A percentile compares a stretch with the other conserved stretches of the same genome.
Conservation (phyloP, 2,329 filamentous ascomycete species). For the Hypoxylon sp. region DNA sequence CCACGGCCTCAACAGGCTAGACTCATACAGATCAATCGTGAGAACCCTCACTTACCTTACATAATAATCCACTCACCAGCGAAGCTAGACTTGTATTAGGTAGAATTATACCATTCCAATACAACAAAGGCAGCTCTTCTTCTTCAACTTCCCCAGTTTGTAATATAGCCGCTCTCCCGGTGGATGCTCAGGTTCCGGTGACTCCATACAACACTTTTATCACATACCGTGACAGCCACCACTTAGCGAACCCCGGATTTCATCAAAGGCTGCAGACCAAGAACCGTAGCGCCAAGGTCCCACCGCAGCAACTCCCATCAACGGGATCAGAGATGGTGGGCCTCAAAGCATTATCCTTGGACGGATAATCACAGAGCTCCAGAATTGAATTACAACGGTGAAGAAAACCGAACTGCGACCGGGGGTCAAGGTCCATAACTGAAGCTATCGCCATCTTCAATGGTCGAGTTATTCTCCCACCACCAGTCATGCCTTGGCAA, state of each 20-base stretch:
- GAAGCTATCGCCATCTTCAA: slow-evolving; percentile 34
- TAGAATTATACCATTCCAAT: slow-evolving; percentile 1
- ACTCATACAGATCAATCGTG: background rate
- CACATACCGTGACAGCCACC: slow-evolving; percentile 40
- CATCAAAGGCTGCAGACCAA: slow-evolving; percentile 42
- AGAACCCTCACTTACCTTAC: background rate
- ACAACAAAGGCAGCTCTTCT: background rate
- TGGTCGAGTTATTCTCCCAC: slow-evolving; percentile 24
- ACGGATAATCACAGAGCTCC: slow-evolving; percentile 43
- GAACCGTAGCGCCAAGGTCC: slow-evolving; percentile 42
- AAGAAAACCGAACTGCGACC: slow-evolving; percentile 24
- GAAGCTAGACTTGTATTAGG: background rate
- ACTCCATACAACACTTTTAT: slow-evolving; percentile 31
- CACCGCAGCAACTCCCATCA: slow-evolving; percentile 41
- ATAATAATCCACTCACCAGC: background rate
- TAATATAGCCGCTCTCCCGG: slow-evolving; percentile 36
- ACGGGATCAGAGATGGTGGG: slow-evolving; percentile 39
- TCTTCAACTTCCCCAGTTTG: slow-evolving; percentile 15
- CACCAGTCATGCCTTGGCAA: slow-evolving; percentile 32
- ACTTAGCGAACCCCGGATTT: slow-evolving; percentile 45
- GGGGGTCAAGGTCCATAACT: slow-evolving; percentile 22
- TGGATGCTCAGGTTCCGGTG: slow-evolving; percentile 36
- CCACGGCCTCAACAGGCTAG: background rate
- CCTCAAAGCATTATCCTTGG: slow-evolving; percentile 36
- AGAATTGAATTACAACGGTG: slow-evolving; percentile 19